Base-by-base conservation (phyloP, 73 alveolate genomes). In the Strombidium stylifer region DNA sequence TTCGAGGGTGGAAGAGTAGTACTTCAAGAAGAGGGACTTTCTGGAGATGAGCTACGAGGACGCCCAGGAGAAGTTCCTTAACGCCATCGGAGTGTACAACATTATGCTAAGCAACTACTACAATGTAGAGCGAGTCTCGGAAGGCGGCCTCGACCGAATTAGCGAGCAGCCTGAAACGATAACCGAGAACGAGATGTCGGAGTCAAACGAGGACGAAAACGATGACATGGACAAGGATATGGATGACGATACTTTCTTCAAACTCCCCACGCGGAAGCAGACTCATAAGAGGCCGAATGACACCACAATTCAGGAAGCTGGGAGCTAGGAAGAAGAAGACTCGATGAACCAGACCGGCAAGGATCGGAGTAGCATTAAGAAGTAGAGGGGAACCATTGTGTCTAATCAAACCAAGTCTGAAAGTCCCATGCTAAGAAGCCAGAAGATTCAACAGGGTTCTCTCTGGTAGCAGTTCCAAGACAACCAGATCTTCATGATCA, bases 41-140 rank as follows among this genome's bases (percentile, higher is more conserved):
- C 30, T 50, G 32, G 82, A 69, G 18, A 39, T 52, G 16, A 32
- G 54, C 2, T 36, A 52, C 0, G 82, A 69, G 51, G 82, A 69
- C 14, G 64, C 58, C 21, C 32, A 52, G 42, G 69, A 48, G 39
- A 52, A 46, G 39, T 69, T 69, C 32, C 64, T 69, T 12, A 28
- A 24, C 4, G 26, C 24, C 32, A 52, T 52, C 25, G 59, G 62
- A 23, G 14, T 36, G 5, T 69, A 69, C 20, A 3, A 21, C 18
- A n/a, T 69, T 1, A 50, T 72, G 6, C 39, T n/a, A 14, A 18
- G 55, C 10, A 32, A 35, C 27, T 69, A 53, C 64, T 69, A 53
- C 39, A 57, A 52, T 3, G 24, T 69, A 37, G 24, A 25, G 11
- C 53, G 62, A 3, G 14, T 23, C 8, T 26, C 82, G 27, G 30